A percentile compares a stretch with the other conserved stretches of the same genome.
Evolutionary conservation across 768 basidiomycete species (phyloP).

Genomic region (Pulveroboletus sp.): DNA sequence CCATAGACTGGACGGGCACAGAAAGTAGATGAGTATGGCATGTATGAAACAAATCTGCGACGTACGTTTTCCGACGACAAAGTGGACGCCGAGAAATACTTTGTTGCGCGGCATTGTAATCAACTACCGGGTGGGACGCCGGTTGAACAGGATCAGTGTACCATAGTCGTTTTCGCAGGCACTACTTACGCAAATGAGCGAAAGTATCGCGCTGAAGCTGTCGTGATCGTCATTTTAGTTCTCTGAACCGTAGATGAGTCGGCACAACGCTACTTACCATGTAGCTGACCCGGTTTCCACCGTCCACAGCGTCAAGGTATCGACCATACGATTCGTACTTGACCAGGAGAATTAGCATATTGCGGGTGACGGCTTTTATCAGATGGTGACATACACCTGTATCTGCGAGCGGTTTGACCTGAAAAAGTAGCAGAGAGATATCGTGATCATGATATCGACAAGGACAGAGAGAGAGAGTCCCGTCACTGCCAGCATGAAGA

Average conservation of each 20-base stretch:
- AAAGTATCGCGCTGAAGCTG: conserved; percentile 13
- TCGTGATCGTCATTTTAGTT: neutral
- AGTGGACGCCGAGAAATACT: conserved; percentile 23
- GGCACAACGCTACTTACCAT: conserved; percentile 5
- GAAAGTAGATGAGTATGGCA: neutral
- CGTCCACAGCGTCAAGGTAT: conserved; percentile 16
- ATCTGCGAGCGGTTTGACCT: conserved; percentile 34
- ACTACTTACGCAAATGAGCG: conserved; percentile 19
- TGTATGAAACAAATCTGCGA: neutral
- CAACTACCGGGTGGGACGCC: conserved; percentile 11
- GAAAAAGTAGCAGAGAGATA: conserved; percentile 40
- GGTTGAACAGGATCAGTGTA: neutral
- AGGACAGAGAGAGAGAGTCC: conserved; percentile 42
- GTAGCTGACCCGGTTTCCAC: conserved; percentile 21
- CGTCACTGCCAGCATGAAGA: neutral
- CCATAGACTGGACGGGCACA: conserved; percentile 15
- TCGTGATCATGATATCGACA: conserved; percentile 44
- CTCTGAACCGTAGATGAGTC: too few relatives aligned
- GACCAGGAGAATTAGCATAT: neutral
- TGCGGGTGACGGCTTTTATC: neutral
- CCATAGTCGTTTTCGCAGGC: neutral
- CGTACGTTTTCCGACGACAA: conserved; percentile 22
- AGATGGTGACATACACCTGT: conserved; percentile 27
- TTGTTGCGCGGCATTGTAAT: conserved; percentile 18
- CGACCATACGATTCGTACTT: conserved; percentile 23